Evolutionary conservation across 2,329 filamentous ascomycete genomes (phyloP).

Genomic region (Xylariaceae sp.): DNA sequence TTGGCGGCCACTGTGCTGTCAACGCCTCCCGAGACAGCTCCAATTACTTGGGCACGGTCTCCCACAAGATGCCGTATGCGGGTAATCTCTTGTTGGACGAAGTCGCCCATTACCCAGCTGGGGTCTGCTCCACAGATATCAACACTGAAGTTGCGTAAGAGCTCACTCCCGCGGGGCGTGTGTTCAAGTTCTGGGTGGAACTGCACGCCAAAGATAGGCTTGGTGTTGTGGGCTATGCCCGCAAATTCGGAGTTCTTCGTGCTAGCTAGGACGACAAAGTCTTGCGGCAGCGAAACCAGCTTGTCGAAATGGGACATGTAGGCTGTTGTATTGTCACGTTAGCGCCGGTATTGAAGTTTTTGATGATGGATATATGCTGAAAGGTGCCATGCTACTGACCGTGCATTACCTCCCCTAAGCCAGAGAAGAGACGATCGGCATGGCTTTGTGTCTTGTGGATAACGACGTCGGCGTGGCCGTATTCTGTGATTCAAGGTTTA

Average conservation of each 20-base stretch:
- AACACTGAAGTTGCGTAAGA: conserved; percentile 68
- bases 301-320: conserved; percentile 93
- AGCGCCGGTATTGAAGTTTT: conserved; percentile 3
- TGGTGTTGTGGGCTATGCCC: conserved; percentile 63
- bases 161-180: conserved; percentile 15
- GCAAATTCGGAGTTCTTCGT: conserved; percentile 73
- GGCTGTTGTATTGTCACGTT: conserved; percentile 28
- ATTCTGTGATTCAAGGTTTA: conserved; percentile 38
- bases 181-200: conserved; percentile 74
- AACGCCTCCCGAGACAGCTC: conserved; percentile 75
- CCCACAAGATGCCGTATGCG: conserved; percentile 80
- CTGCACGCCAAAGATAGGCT: conserved; percentile 66
- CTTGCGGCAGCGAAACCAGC: conserved; percentile 63
- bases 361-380: background rate
- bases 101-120: conserved; percentile 82
- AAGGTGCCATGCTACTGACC: conserved; percentile 10
- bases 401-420: conserved; percentile 61
- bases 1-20: conserved; percentile 83
- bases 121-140: conserved; percentile 69
- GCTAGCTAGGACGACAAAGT: conserved; percentile 65
- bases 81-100: conserved; percentile 70
- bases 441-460: conserved; percentile 52
- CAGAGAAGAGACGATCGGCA: conserved; percentile 72
- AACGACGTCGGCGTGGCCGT: conserved; percentile 61
- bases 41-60: conserved; percentile 71